Evolutionary conservation across 2,329 filamentous ascomycete species (phyloP), one percentile per base, ranked within the genome.

Genomic region (Claviceps humidiphila): DNA sequence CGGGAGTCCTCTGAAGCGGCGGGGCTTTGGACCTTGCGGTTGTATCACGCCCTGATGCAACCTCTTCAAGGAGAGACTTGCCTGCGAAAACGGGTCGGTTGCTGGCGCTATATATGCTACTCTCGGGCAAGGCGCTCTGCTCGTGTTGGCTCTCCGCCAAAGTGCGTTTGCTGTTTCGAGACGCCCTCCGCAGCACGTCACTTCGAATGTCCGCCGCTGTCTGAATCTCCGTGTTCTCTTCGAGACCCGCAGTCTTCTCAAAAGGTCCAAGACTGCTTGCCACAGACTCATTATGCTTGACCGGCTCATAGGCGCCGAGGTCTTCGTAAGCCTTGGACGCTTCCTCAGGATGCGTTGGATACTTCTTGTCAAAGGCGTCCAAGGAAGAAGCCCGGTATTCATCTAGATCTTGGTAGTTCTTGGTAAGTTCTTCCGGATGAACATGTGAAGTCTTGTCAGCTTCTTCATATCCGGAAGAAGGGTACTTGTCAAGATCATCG

Each of bases 61-160:
- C 77, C 3, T 78, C 74, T 53, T 78, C 74, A 0, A 75, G 73
- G 53, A 78, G 78, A 58, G 78, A 76, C 37, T 69, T 71, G 8
- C 75, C 75, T 8, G 72, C 75, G 48, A 77, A 53, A 9, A 54
- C 26, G 30, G 20, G 38, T 43, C n/a, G 53, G 43, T 17, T 52
- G 17, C 47, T 17, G 2, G 44, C 39, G 8, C 54, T 51, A 14
- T 54, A 47, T 40, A 51, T 26, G 26, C 26, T 40, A 17, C 52
- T 48, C 42, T 55, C 49, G 20, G 42, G 30, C 50, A 42, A 56
- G 14, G 47, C 51, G 47, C 55, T 51, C 53, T 52, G 54, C 3
- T 39, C 45, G 40, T 53, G 47, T 54, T 55, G 6, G 57, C 50
- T 53, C 37, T 58, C 57, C 47, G 54, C 34, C 42, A 50, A 54